A percentile compares a stretch with the other conserved stretches of the same genome.
Evolutionary conservation across 2,329 filamentous ascomycete species (phyloP).

Genomic region (Hypoxylon sp.): DNA sequence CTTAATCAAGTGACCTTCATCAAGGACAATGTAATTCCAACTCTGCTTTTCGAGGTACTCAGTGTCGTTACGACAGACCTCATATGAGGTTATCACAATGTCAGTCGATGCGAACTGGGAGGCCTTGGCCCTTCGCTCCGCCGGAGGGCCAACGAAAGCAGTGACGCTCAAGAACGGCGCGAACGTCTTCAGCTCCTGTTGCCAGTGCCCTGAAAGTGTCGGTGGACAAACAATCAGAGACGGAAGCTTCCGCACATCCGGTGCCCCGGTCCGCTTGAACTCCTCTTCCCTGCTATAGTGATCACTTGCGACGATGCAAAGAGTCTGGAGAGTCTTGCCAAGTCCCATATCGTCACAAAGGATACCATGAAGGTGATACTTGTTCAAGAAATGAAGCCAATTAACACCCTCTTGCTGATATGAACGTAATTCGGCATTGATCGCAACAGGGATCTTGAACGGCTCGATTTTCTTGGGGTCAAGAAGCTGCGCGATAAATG

Average conservation of each 20-base stretch:
- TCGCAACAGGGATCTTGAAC: constrained; percentile 93
- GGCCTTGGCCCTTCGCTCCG: constrained; percentile 80
- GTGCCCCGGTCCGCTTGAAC: constrained; percentile 82
- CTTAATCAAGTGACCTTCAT: constrained; percentile 98
- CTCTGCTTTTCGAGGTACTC: constrained; percentile 84
- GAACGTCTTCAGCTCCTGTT: constrained; percentile 96
- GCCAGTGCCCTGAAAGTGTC: constrained; percentile 97
- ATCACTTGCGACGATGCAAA: constrained; percentile 98
- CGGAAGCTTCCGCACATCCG: constrained; percentile 83
- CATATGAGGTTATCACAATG: constrained; percentile 96
- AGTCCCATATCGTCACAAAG: constrained; percentile 99
- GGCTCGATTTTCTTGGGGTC: constrained; percentile 97
- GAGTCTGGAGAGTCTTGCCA: constrained; percentile 95
- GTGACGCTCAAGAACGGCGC: constrained; percentile 92
- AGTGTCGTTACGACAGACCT: constrained; percentile 96
- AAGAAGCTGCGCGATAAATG: constrained; percentile 95
- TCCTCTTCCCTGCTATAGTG: constrained; percentile 94
- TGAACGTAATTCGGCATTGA: constrained; percentile 95
- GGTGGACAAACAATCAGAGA: constrained; percentile 97
- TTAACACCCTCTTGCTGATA: constrained; percentile 99
- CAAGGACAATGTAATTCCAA: constrained; percentile 98
- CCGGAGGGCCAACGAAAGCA: constrained; percentile 90
- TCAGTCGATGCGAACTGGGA: constrained; percentile 81
- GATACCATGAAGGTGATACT: constrained; percentile 97
- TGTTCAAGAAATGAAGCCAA: constrained; percentile 98